Evolutionary conservation across 345 rosid species (phyloP).

Genomic region (Trapa incisa): DNA sequence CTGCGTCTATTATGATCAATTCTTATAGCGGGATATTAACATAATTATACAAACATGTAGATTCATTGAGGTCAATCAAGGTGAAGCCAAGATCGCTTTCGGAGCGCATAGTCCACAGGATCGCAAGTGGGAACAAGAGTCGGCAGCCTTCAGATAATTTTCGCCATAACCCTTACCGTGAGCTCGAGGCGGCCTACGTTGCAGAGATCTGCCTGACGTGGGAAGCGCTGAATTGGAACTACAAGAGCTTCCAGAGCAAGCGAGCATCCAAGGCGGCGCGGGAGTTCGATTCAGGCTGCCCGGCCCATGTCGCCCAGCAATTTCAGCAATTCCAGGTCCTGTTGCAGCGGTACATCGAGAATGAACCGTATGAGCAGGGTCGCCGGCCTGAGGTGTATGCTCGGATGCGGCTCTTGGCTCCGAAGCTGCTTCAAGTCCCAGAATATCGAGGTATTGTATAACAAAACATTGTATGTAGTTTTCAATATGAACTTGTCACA

Average conservation of each 20-base stretch:
- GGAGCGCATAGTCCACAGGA: conserved; percentile 70
- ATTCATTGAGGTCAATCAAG: conserved; percentile 65
- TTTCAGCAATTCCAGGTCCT: conserved; percentile 93
- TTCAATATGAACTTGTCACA: neutral
- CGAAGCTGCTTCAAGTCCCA: conserved; percentile 76
- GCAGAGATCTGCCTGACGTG: conserved; percentile 90
- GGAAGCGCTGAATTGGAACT: conserved; percentile 96
- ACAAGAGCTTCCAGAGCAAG: conserved; percentile 65
- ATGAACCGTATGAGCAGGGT: conserved; percentile 96
- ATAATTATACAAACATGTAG: conserved; percentile 16
- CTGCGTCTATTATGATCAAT: too few relatives aligned
- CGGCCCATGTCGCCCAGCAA: conserved; percentile 67
- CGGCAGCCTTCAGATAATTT: conserved; percentile 15
- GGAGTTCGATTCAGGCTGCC: conserved; percentile 60
- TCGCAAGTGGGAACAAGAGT: conserved; percentile 41
- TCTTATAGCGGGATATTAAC: neutral
- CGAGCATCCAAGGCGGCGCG: conserved; percentile 23
- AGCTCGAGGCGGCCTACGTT: conserved; percentile 75
- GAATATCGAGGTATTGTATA: neutral
- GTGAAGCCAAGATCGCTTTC: conserved; percentile 81
- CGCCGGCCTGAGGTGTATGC: conserved; percentile 86
- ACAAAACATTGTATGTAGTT: neutral
- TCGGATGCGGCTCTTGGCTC: conserved; percentile 82
- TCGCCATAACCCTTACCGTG: conserved; percentile 71
- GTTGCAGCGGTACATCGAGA: conserved; percentile 75